phyloP scores from a whole-genome alignment of 176 grass and related monocot species.

The Chloris gayana region DNA sequence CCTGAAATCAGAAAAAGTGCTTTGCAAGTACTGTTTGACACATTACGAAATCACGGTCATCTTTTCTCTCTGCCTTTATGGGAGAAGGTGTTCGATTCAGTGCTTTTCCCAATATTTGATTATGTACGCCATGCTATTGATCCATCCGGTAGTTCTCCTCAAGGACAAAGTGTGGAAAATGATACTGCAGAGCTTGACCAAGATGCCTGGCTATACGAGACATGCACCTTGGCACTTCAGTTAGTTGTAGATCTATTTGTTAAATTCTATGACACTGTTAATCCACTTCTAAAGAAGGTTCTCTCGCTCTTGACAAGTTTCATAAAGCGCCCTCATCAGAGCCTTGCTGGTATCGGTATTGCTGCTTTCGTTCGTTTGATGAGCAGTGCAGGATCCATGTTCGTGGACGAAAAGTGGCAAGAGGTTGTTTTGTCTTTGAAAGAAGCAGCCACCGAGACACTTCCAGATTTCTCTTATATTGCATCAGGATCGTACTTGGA shows the following conservation, averaged over 20 bases:
- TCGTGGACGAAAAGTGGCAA: slow-evolving; percentile 90
- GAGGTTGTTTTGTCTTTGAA: slow-evolving; percentile 89
- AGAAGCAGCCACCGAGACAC: slow-evolving; percentile 81
- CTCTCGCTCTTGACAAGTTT: slow-evolving; percentile 94
- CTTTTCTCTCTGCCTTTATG: slow-evolving; percentile 97
- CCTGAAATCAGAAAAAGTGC: slow-evolving; percentile 97
- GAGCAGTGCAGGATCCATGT: slow-evolving; percentile 93
- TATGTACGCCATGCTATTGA: slow-evolving; percentile 97
- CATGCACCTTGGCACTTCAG: slow-evolving; percentile 97
- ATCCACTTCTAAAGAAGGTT: slow-evolving; percentile 89
- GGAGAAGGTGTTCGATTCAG: slow-evolving; percentile 99
- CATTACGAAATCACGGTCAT: slow-evolving; percentile 96
- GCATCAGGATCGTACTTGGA: slow-evolving; percentile 79
- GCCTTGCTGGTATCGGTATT: slow-evolving; percentile 98
- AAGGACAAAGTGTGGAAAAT: slow-evolving; percentile 68
- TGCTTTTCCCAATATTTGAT: slow-evolving; percentile 99
- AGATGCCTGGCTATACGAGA: slow-evolving; percentile 98
- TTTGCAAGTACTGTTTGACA: slow-evolving; percentile 97
- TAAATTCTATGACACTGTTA: slow-evolving; percentile 95
- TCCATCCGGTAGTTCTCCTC: slow-evolving; percentile 71
- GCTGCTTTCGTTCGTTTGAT: slow-evolving; percentile 98
- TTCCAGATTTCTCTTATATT: slow-evolving; percentile 92
- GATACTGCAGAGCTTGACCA: slow-evolving; percentile 79
- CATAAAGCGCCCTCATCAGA: slow-evolving; percentile 97
- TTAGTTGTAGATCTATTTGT: slow-evolving; percentile 99